Evolutionary conservation across 2,329 filamentous ascomycete species (phyloP).

Genomic region (Coniosporium tulheliwenetii): DNA sequence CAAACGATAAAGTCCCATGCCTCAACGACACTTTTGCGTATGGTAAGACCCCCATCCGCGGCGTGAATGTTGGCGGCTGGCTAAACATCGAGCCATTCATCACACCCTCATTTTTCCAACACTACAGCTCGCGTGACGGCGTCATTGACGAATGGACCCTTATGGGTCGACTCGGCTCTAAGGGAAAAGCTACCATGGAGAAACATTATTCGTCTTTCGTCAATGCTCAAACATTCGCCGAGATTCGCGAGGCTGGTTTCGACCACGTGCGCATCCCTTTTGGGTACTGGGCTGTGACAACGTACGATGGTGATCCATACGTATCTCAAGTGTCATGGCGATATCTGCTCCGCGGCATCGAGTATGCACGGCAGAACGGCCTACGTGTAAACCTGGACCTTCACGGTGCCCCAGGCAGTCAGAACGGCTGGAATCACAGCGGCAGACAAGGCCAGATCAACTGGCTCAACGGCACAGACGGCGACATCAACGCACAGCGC

Average conservation of each 20-base stretch:
- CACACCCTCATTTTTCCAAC: conserved; percentile 74
- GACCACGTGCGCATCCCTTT: conserved; percentile 96
- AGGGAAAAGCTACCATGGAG: conserved; percentile 57
- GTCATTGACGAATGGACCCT: conserved; percentile 86
- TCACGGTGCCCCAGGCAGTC: conserved; percentile 80
- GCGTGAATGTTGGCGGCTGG: conserved; percentile 91
- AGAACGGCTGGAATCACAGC: conserved; percentile 97
- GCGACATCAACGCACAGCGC: conserved; percentile 60
- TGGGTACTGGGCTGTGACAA: conserved; percentile 85
- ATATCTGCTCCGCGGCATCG: conserved; percentile 81
- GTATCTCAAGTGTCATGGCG: conserved; percentile 78
- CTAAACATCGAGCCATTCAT: conserved; percentile 90
- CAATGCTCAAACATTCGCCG: conserved; percentile 65
- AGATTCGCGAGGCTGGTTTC: conserved; percentile 74
- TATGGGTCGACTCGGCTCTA: conserved; percentile 50
- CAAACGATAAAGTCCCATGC: conserved; percentile 67
- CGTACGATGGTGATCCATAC: conserved; percentile 77
- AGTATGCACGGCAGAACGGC: conserved; percentile 86
- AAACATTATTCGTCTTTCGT: conserved; percentile 85
- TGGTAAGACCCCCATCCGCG: conserved; percentile 61
- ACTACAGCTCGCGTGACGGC: conserved; percentile 41
- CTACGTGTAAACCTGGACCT: conserved; percentile 85
- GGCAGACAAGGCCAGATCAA: conserved; percentile 65
- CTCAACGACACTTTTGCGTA: conserved; percentile 70
- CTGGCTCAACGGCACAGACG: conserved; percentile 87